A percentile compares a stretch with the other conserved stretches of the same genome.
Evolutionary conservation across 148 eudicot genomes (phyloP).

Genomic region (Silene conica): DNA sequence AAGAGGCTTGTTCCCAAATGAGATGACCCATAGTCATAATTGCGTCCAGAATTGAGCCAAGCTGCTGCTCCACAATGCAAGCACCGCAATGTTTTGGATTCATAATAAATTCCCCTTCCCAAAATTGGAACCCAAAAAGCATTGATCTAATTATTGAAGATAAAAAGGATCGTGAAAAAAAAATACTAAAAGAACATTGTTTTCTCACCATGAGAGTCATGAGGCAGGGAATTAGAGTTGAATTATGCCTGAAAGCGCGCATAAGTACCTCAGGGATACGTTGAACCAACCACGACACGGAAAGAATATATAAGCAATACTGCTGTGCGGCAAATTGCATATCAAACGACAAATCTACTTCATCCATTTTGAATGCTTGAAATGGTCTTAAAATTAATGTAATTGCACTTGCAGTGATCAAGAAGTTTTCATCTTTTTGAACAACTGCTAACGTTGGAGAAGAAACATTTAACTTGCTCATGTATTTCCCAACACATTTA

Average conservation of each 20-base stretch:
- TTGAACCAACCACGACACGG: slow-evolving; percentile 83
- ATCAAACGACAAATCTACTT: slow-evolving; percentile 29
- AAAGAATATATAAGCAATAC: slow-evolving; percentile 57
- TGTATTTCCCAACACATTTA: slow-evolving; percentile 61
- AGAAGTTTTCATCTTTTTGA: slow-evolving; percentile 58
- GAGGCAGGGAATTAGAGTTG: slow-evolving; percentile 71
- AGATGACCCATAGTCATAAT: background rate
- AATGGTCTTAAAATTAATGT: slow-evolving; percentile 78
- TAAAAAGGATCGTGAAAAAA: background rate
- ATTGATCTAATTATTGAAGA: background rate
- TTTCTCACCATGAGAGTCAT: slow-evolving; percentile 73
- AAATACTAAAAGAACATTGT: slow-evolving; percentile 1
- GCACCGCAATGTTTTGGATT: background rate
- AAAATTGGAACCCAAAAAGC: background rate
- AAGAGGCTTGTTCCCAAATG: background rate
- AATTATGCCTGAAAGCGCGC: slow-evolving; percentile 74
- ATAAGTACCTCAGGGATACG: slow-evolving; percentile 67
- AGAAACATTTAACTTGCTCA: slow-evolving; percentile 47
- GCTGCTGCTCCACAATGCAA: background rate
- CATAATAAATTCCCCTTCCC: background rate
- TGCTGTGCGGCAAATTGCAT: slow-evolving; percentile 59
- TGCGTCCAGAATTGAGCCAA: background rate
- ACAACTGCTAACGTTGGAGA: slow-evolving; percentile 35
- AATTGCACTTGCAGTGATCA: slow-evolving; percentile 83
- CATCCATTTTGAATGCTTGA: slow-evolving; percentile 35